Base-by-base conservation (phyloP, 768 basidiomycete genomes). In the Termitomyces heimii region DNA sequence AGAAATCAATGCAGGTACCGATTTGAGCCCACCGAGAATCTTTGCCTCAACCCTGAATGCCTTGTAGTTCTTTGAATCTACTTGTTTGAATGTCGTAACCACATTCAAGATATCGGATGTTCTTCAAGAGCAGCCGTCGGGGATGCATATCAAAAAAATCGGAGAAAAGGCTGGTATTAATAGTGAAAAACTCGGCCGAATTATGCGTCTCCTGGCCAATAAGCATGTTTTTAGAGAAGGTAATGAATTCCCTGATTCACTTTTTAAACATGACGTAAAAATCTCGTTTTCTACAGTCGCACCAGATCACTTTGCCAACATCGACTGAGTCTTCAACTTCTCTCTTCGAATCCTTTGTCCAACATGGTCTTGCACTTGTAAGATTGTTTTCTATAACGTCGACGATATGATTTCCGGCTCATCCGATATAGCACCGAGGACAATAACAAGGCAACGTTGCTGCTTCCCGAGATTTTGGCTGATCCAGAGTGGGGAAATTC, bases 51-150 rank as follows among this genome's bases (percentile, higher is more conserved):
- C n/a, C n/a, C n/a, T n/a, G n/a, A n/a, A n/a, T n/a, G n/a, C 1
- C 1, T 6, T 0, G 20, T 12, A 47, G 46, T 6, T 47, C n/a
- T 47, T 31, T 1, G 46, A 47, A 13, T 29, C 46, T 13, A 12
- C 46, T 20, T 47, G 46, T 13, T 54, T 77, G 16, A 67, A 67
- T 14, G 70, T 76, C 14, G 74, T 66, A 2, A 50, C 67, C n/a
- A 63, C 68, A 14, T 70, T 71, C 43, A 70, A 70, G 50, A 67
- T 79, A 32, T 66, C 78, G 0, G 77, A 79, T 56, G 62, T 69
- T 22, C 68, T 80, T 24, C 56, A 65, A 8, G 66, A 69, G n/a
- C 62, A 66, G 22, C 71, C 74, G 1, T 62, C 70, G 4, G 78
- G 78, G 9, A 10, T n/a, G 9, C 45, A 46, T n/a, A n/a, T 46